Conservation (phyloP, 305 asterid species). For the Fraxinus platypoda region DNA sequence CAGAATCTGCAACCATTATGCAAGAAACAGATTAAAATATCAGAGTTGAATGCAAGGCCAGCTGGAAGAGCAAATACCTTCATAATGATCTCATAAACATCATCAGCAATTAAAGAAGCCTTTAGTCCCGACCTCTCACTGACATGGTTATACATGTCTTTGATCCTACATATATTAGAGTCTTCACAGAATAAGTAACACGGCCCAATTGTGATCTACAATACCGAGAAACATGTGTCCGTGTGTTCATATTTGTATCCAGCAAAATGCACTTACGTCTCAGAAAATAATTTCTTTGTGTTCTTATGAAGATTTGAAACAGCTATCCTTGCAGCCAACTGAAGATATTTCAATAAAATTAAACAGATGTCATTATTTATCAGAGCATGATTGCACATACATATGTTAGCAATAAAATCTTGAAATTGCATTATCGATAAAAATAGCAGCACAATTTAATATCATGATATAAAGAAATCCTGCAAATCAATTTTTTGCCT, state of each 20-base stretch:
- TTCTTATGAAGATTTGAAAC: conserved; percentile 95
- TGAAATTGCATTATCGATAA: neutral
- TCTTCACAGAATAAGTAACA: neutral
- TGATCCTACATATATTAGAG: conserved; percentile 41
- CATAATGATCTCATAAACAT: conserved; percentile 76
- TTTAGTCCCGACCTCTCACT: conserved; percentile 75
- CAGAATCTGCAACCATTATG: neutral
- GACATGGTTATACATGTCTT: conserved; percentile 79
- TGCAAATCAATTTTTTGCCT: neutral
- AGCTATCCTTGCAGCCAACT: conserved; percentile 99
- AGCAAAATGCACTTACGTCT: conserved; percentile 60
- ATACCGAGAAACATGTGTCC: neutral
- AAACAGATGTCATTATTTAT: neutral
- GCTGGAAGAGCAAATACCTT: conserved; percentile 47
- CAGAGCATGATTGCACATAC: neutral
- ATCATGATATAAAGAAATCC: neutral
- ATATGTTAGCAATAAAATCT: no score
- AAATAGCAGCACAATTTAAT: neutral
- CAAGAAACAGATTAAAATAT: neutral
- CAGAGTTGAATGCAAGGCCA: neutral
- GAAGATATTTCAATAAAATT: conserved; percentile 16
- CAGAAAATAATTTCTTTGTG: conserved; percentile 91
- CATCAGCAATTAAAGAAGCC: conserved; percentile 86
- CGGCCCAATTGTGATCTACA: neutral
- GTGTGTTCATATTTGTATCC: neutral